Percentiles rank a stretch among this genome's conserved stretches.
These are phyloP conservation scores for Ballota nigra DNA, from an alignment of 257 asterid genomes.

Conservation along the genomic window DNA sequence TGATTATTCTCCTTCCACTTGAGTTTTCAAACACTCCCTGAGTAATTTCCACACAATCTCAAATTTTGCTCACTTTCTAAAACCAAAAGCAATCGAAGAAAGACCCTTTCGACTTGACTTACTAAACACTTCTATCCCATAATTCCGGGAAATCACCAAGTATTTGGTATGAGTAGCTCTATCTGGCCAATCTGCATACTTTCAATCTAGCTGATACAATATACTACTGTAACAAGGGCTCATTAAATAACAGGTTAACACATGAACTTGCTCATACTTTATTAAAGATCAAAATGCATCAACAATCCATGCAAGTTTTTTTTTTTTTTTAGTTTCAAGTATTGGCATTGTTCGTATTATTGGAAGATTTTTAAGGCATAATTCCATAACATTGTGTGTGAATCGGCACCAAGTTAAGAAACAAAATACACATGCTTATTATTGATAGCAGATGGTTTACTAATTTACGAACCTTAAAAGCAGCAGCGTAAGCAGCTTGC, in stretches of 20 bases:
- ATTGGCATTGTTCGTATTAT: background rate
- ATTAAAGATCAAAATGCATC: no score
- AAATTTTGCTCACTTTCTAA: background rate
- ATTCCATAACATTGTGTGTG: background rate
- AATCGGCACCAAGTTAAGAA: background rate
- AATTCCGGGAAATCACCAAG: background rate
- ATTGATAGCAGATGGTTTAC: background rate
- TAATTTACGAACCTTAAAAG: conserved; percentile 69
- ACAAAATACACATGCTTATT: background rate
- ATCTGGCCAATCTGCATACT: background rate
- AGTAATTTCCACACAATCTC: background rate
- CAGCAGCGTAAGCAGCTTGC: conserved; percentile 99
- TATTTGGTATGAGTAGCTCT: background rate
- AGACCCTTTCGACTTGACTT: background rate
- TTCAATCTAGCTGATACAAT: background rate
- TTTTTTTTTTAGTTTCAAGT: background rate
- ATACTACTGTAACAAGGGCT: background rate
- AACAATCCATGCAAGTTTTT: background rate
- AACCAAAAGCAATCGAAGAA: background rate
- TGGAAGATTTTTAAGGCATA: background rate
- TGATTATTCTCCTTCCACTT: no score
- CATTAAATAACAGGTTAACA: background rate
- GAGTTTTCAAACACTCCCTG: background rate
- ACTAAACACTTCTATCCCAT: no score
- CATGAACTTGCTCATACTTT: background rate